Percentiles rank a stretch among this genome's conserved stretches.
Evolutionary conservation across 2,329 filamentous ascomycete species (phyloP).

Genomic region (Fusarium secorum): DNA sequence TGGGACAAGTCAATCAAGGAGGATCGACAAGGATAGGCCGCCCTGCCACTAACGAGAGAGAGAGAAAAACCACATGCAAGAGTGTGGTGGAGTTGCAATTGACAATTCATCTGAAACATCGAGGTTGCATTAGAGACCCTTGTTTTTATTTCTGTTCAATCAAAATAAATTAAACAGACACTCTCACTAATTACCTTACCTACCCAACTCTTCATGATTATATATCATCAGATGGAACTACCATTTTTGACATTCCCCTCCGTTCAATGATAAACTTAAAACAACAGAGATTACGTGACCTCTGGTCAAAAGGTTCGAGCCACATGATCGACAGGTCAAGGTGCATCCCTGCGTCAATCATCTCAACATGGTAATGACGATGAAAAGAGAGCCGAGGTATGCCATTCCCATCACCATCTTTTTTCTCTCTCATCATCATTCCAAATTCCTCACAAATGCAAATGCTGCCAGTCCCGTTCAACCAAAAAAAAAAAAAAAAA

Average conservation of each 20-base stretch:
- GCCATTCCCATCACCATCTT: neutral
- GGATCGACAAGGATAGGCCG: constrained; percentile 14
- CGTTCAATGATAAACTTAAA: neutral
- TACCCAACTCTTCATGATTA: neutral
- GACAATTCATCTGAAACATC: constrained; percentile 24
- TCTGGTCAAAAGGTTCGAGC: neutral
- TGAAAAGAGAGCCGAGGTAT: neutral
- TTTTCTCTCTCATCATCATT: neutral
- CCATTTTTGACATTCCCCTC: neutral
- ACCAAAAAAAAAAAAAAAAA: too few relatives aligned
- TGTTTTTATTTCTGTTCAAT: neutral
- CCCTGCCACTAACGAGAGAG: constrained; percentile 1
- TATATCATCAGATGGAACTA: neutral
- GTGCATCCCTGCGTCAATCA: constrained; percentile 15
- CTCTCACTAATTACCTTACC: neutral
- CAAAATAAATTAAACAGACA: neutral
- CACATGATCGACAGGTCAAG: constrained; percentile 18
- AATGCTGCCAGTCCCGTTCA: neutral
- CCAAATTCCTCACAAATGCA: neutral
- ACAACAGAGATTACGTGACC: neutral
- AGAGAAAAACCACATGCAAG: neutral
- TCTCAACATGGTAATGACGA: neutral
- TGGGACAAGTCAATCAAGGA: neutral
- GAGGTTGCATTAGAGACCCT: constrained; percentile 14
- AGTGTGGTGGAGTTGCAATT: constrained; percentile 1